Percentiles rank a stretch among this genome's conserved stretches.
Evolutionary conservation across 352 stramenopile species (phyloP).

Genomic region (Phytophthora colocasiae): DNA sequence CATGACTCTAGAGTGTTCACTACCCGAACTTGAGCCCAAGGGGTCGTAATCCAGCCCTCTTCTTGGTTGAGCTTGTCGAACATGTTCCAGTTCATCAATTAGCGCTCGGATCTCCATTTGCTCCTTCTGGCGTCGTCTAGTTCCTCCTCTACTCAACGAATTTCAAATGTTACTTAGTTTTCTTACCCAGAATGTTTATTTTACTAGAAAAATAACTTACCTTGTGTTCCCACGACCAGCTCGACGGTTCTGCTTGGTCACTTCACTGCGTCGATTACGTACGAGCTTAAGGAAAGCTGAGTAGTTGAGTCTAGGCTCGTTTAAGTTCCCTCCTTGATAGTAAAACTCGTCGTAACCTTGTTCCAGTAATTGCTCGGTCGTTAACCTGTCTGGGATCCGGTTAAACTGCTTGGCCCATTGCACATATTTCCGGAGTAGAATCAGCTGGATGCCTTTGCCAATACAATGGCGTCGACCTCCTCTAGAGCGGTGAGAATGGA

Average conservation of each 20-base stretch:
- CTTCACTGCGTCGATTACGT: conserved; percentile 68
- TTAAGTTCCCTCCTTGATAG: conserved; percentile 62
- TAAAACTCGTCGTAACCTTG: conserved; percentile 79
- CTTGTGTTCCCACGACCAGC: conserved; percentile 17
- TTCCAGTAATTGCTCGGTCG: conserved; percentile 70
- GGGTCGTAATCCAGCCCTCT: conserved; percentile 32
- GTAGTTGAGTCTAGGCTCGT: conserved; percentile 65
- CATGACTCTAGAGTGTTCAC: conserved; percentile 26
- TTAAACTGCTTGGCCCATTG: conserved; percentile 58
- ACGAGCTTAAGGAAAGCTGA: conserved; percentile 72
- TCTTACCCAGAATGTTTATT: not conserved
- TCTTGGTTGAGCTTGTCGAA: conserved; percentile 42
- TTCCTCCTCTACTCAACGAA: conserved; percentile 23
- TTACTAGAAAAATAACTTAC: conserved; percentile 18
- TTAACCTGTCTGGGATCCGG: conserved; percentile 49
- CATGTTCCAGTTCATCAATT: conserved; percentile 61
- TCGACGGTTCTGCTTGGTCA: conserved; percentile 35
- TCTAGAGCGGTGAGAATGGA: conserved; percentile 11
- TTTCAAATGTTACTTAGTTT: conserved; percentile 6
- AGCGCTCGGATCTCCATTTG: conserved; percentile 62
- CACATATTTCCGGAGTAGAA: conserved; percentile 69
- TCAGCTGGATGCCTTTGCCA: conserved; percentile 65
- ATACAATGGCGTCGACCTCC: conserved; percentile 51
- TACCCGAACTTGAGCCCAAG: conserved; percentile 16
- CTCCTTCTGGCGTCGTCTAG: conserved; percentile 49